Conservation (phyloP, 176 grass and related monocot species). For the Carex littledalei region DNA sequence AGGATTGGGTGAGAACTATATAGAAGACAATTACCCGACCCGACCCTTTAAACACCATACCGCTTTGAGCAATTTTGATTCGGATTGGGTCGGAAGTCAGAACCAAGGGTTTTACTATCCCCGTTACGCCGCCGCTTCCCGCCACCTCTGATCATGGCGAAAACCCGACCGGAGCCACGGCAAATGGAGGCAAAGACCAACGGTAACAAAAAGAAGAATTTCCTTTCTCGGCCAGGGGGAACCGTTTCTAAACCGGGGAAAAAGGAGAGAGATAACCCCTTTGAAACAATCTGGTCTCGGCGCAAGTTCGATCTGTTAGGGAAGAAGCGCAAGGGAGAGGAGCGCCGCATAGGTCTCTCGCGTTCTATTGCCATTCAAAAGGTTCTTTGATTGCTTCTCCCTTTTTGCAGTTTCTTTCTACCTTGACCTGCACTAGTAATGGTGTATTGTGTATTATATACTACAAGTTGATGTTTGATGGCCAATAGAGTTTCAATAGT, state of each 20-base stretch:
- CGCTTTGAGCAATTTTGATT: no score
- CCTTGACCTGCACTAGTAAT: background rate
- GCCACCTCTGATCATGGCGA: constrained; percentile 2
- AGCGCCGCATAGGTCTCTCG: constrained; percentile 48
- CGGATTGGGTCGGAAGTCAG: no score
- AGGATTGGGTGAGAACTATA: no score
- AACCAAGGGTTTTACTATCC: constrained; percentile 25
- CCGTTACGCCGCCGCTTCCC: background rate
- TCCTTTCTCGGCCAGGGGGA: constrained; percentile 33
- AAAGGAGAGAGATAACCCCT: constrained; percentile 51
- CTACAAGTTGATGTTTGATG: background rate
- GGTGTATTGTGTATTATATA: background rate
- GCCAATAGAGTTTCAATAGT: background rate
- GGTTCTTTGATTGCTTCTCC: constrained; percentile 20
- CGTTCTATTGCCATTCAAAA: constrained; percentile 74
- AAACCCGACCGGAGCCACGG: background rate
- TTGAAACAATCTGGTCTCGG: constrained; percentile 89
- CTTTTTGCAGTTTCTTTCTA: background rate
- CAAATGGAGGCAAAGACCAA: background rate
- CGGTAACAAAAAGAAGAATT: constrained; percentile 30
- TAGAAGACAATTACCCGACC: no score
- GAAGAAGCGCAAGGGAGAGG: constrained; percentile 91
- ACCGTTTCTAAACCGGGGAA: constrained; percentile 21
- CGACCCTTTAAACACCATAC: no score
- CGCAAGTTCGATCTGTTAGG: constrained; percentile 90